Base-by-base conservation (phyloP, 805 yeast species). In the Lipomyces spencermartinsiae region DNA sequence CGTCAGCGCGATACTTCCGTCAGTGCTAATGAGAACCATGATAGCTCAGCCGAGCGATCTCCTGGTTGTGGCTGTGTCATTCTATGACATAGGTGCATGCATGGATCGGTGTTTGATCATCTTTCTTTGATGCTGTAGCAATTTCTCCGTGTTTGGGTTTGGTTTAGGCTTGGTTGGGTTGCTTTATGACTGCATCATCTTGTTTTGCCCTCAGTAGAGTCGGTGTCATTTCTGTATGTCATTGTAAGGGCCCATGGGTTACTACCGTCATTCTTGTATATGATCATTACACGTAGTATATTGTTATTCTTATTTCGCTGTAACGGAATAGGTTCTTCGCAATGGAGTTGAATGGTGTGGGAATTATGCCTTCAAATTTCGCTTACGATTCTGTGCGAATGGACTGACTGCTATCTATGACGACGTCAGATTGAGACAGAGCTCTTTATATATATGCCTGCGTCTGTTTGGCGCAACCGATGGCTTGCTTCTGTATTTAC, bases 21-120 rank as follows among this genome's bases (percentile, higher is more conserved):
- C 60, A 25, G 49, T 29, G 49, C 29, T 5, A 12, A 58, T 54
- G 54, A 29, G 31, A 56, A 56, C 34, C 39, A 55, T 19, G 51
- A 39, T 16, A 49, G 54, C 39, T 34, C 25, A 33, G 56, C 25
- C 19, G 46, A 25, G 14, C 62, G 55, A 12, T 59, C 66, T 9
- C 33, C 64, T 1, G 66, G 67, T 12, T 65, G 71, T 56, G 69
- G 71, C n/a, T 68, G 71, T 39, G 43, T 62, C 7, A 65, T 68
- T 33, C 49, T 60, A 22, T 65, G 22, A 62, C 14, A 54, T 22
- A 16, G 29, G 10, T 22, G 14, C 19, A 14, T 55, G 8, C 19
- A 14, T 55, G 8, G 29, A 54, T 31, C 35, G 29, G 51, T 55
- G 10, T 37, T 55, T 33, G 33, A 14, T 43, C n/a, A 8, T 43